Base-by-base conservation (phyloP, 2,329 filamentous ascomycete genomes). In the Ophiosphaerella korrae region DNA sequence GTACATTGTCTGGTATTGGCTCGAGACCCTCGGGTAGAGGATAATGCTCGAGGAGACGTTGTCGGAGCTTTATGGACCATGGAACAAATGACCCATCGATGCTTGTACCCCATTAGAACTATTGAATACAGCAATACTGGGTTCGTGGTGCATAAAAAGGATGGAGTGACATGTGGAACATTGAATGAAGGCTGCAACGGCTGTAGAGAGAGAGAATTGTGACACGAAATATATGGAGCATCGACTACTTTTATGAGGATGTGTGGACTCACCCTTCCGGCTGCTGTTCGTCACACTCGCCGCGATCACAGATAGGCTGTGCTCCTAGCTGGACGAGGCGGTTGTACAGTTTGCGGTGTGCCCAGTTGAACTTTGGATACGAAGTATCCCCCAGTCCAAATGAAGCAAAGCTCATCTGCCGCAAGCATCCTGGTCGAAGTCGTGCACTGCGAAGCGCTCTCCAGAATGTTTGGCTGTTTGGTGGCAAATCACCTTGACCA, bases 311-410 rank as follows among this genome's bases (percentile, higher is more conserved):
- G 55, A 94, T 84, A 41, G 90, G 84, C 36, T 80, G 80, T 2
- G 90, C 94, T 1, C 93, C 93, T 0, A 99, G 83, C 70, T 96
- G 92, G 33, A 87, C 73, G 31, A 99, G 78, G 13, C 94, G 85
- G 63, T 92, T 93, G 64, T 92, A 86, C 39, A 99, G 80, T 74
- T 97, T 96, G 42, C 92, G 84, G 39, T 89, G 89, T 14, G 93
- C 92, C 85, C 90, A 96, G 76, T 99, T 99, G 75, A 91, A 96
- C 87, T 95, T 93, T 48, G 88, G 82, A 79, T 99, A 99, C 1
- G 92, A 96, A 67, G 89, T 96, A 74, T 99, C 94, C 0, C 94
- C 94, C 1, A 97, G 81, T 0, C 94, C 94, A 78, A 97, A 96
- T 0, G 88, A 89, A 3, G 90, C 88, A 74, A 96, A 97, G 1